A percentile compares a stretch with the other conserved stretches of the same genome.
phyloP scores from a whole-genome alignment of 106 monocot genomes.

The Dendrobium huoshanense region DNA sequence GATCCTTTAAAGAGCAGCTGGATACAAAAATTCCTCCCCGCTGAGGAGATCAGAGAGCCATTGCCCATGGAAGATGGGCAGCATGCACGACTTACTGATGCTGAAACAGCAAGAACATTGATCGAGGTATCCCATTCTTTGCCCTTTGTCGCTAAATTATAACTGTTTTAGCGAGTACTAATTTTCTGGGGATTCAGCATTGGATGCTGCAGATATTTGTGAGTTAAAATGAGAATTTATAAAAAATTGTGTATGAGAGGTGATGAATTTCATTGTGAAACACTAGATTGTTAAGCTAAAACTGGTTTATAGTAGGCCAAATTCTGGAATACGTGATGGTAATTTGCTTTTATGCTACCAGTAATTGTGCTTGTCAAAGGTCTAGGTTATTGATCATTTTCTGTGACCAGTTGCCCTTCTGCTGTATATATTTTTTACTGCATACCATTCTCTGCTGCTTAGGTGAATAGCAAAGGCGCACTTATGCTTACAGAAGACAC shows the following conservation, averaged over 20 bases:
- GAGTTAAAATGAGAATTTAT: not conserved
- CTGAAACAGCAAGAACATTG: constrained; percentile 46
- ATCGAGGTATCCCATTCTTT: constrained; percentile 33
- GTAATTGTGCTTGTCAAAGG: not conserved
- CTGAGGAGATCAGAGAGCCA: constrained; percentile 34
- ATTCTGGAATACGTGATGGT: not conserved
- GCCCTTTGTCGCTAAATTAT: not conserved
- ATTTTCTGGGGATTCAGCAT: not conserved
- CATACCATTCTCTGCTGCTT: not conserved
- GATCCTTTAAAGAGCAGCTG: constrained; percentile 14
- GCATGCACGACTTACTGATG: constrained; percentile 33
- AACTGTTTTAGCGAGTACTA: not conserved
- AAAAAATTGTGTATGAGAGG: not conserved
- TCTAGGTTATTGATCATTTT: not conserved
- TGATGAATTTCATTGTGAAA: not conserved
- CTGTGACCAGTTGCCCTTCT: not conserved
- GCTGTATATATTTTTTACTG: not conserved
- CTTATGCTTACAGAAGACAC: constrained; percentile 55
- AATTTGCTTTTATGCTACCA: not conserved
- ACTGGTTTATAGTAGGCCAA: not conserved
- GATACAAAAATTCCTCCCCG: constrained; percentile 28
- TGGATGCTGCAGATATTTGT: not conserved
- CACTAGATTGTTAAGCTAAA: not conserved
- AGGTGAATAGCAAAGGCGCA: constrained; percentile 77
- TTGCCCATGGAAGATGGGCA: not conserved